Base-by-base conservation (phyloP, 139 green algal species). In the Chlorella sp. region DNA sequence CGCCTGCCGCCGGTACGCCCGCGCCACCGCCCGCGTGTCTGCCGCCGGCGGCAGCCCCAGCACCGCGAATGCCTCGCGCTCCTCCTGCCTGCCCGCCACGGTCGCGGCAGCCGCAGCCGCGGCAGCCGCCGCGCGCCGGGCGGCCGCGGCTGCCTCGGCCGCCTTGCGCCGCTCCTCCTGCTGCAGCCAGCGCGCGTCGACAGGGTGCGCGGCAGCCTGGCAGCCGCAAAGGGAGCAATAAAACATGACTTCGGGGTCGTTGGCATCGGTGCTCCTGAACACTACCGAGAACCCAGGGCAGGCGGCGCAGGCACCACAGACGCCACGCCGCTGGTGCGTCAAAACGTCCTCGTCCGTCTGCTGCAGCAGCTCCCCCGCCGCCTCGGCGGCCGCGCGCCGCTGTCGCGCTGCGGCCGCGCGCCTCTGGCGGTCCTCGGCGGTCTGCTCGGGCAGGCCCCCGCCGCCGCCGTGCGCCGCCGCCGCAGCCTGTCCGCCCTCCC, bases 161-260 rank as follows among this genome's bases (percentile, higher is more conserved):
- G 41, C 55, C 8, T 71, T 17, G 25, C 33, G 35, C 23, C 5
- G 31, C 55, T 62, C 42, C 48, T 71, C 40, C 27, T 64, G 11
- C 12, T 9, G 23, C 58, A 51, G 36, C 67, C 68, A 73, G 21
- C 23, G 27, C 15, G 55, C 41, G 60, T 83, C 77, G 8, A 83
- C 40, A 15, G 36, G 29, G 61, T 83, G 77, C 27, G 66, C 31
- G 53, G 73, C 58, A 14, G 77, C 53, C 12, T 29, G 27, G 48
- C 77, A 83, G 43, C 77, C 77, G 60, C 77, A 83, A 15, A 38
- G 21, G 41, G 53, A 72, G 77, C 77, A 83, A 38, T 74, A 78
- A 46, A 83, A 77, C 77, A 83, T 83, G 12, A 83, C 48, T 6
- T 82, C 77, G 9, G 77, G 68, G 69, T 82, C 36, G 59, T 82